These are phyloP conservation scores for Delonix regia DNA, from an alignment of 306 rosid genomes.

Conservation along the genomic window DNA sequence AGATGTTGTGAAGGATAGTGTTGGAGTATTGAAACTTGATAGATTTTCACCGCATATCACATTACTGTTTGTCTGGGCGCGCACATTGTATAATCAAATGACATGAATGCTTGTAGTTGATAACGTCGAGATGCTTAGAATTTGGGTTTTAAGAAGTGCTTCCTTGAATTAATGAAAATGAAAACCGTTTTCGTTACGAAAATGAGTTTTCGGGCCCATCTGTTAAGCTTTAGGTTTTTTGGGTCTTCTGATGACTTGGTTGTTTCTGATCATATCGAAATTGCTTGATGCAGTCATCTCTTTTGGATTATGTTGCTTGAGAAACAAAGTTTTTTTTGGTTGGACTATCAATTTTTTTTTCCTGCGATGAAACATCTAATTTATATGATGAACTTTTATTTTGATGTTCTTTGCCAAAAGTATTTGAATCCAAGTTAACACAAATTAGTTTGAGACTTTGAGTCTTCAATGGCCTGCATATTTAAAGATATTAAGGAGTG, in stretches of 20 bases:
- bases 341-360: not conserved
- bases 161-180: not conserved
- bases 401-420: not conserved
- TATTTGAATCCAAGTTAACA: not conserved
- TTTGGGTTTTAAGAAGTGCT: conserved; percentile 9
- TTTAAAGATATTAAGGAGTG: not conserved
- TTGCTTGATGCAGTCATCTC: not conserved
- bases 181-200: not conserved
- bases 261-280: not conserved
- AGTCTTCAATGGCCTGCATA: not conserved
- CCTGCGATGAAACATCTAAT: too few relatives aligned
- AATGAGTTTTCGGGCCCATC: not conserved
- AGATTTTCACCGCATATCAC: not conserved
- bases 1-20: not conserved
- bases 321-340: not conserved
- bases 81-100: not conserved
- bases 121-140: not conserved
- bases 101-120: not conserved
- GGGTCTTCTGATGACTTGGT: not conserved
- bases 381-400: not conserved
- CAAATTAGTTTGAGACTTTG: not conserved
- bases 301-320: not conserved
- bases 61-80: not conserved
- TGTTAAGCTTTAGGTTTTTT: not conserved
- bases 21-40: not conserved